A percentile compares a stretch with the other conserved stretches of the same genome.
phyloP scores from a whole-genome alignment of 768 basidiomycete genomes.

The Trametes villosa region DNA sequence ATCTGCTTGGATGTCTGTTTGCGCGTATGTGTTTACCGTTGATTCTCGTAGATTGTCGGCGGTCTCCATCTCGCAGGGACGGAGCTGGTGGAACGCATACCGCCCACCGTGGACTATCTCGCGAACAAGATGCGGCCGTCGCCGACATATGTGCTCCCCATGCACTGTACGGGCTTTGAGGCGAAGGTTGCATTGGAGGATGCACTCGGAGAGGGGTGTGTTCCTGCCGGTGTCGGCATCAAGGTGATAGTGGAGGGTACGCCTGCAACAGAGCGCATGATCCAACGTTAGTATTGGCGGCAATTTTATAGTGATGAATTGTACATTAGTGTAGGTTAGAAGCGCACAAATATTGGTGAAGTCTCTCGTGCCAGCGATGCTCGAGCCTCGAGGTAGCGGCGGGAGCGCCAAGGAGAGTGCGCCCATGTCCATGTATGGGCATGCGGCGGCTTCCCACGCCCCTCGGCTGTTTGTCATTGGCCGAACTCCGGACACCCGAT shows the following conservation, averaged over 20 bases:
- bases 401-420: not conserved
- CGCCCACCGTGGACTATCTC: slow-evolving; percentile 73
- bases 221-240: slow-evolving; percentile 78
- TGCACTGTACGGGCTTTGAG: slow-evolving; percentile 87
- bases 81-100: slow-evolving; percentile 64
- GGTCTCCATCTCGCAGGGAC: slow-evolving; percentile 83
- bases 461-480: slow-evolving; percentile 9
- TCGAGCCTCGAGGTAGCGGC: no score
- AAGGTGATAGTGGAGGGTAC: slow-evolving; percentile 61
- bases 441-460: slow-evolving; percentile 15
- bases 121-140: slow-evolving; percentile 60
- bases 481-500: not conserved
- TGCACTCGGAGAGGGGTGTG: slow-evolving; percentile 74
- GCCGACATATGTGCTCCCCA: slow-evolving; percentile 74
- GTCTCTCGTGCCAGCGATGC: no score
- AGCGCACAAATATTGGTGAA: no score
- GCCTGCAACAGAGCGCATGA: slow-evolving; percentile 41
- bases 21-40: not conserved
- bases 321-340: no score
- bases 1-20: not conserved
- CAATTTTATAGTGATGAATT: no score
- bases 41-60: slow-evolving; percentile 61
- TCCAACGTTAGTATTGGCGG: slow-evolving; percentile 11
- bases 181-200: slow-evolving; percentile 71
- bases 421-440: not conserved